These are phyloP conservation scores for Boletus pseudopeckii DNA, from an alignment of 768 basidiomycete species.

Conservation along the genomic window DNA sequence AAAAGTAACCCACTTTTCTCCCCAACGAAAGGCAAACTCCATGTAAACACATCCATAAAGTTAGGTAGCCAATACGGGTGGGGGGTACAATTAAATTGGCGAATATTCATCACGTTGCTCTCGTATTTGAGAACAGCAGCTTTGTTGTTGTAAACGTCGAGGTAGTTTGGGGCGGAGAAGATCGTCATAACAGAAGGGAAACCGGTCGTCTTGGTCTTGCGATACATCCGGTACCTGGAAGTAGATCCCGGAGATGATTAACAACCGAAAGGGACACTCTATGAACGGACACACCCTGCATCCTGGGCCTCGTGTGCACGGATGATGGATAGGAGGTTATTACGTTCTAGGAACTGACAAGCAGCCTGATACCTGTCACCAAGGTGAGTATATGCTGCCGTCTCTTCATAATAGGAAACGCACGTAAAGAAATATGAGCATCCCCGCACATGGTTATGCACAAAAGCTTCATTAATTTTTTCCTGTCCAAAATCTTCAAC, in stretches of 20 bases:
- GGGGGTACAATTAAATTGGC: constrained; percentile 95
- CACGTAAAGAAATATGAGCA: constrained; percentile 95
- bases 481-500: constrained; percentile 96
- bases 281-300: constrained; percentile 68
- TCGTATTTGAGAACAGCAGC: constrained; percentile 99
- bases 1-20: constrained; percentile 72
- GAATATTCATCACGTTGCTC: constrained; percentile 97
- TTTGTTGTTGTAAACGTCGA: constrained; percentile 99
- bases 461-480: constrained; percentile 84
- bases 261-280: background rate
- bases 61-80: constrained; percentile 99
- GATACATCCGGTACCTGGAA: constrained; percentile 92
- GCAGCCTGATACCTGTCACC: constrained; percentile 84
- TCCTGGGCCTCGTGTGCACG: constrained; percentile 98
- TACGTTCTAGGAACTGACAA: constrained; percentile 95
- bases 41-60: constrained; percentile 99
- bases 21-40: constrained; percentile 97
- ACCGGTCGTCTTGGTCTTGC: constrained; percentile 95
- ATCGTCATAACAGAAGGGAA: constrained; percentile 99
- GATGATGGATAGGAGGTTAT: constrained; percentile 94
- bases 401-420: constrained; percentile 15
- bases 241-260: background rate
- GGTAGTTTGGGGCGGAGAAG: constrained; percentile 96
- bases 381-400: background rate
- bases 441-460: constrained; percentile 96